A percentile compares a stretch with the other conserved stretches of the same genome.
Conservation (phyloP, 768 basidiomycete genomes). For the Russula abietina region DNA sequence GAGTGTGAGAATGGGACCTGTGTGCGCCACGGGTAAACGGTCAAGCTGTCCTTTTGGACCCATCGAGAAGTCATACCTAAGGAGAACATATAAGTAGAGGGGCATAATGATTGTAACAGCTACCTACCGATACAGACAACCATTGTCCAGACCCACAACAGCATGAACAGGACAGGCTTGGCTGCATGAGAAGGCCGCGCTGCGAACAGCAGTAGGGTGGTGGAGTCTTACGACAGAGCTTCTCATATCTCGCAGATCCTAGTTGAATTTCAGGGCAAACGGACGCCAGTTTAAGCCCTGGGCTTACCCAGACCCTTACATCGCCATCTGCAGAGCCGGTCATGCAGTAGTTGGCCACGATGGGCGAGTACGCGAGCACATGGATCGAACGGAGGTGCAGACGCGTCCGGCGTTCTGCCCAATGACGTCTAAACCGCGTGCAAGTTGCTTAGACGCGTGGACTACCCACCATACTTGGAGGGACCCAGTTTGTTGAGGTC, state of each 20-base stretch:
- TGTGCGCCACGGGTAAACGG: constrained; percentile 67
- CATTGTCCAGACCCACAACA: constrained; percentile 36
- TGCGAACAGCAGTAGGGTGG: constrained; percentile 62
- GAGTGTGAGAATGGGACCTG: constrained; percentile 61
- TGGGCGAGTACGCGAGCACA: constrained; percentile 58
- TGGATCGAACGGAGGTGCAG: constrained; percentile 71
- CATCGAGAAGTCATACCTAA: constrained; percentile 74
- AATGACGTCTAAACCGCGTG: not conserved
- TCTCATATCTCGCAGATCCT: constrained; percentile 71
- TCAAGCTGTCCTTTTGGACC: constrained; percentile 70
- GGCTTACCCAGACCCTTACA: constrained; percentile 69
- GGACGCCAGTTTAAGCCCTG: not conserved
- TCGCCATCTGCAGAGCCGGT: constrained; percentile 79
- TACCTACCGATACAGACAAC: constrained; percentile 49
- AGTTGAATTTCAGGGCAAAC: constrained; percentile 5
- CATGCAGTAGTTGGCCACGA: constrained; percentile 64
- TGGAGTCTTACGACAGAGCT: constrained; percentile 66
- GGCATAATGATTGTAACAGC: not conserved
- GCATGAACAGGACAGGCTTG: constrained; percentile 61
- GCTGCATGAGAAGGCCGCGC: constrained; percentile 65
- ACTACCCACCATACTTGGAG: constrained; percentile 58
- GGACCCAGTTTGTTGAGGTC: constrained; percentile 61
- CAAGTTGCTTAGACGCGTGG: not conserved
- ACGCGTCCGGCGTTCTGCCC: constrained; percentile 55
- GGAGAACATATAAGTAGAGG: not conserved